These are phyloP conservation scores for Linnemannia zychae DNA, from an alignment of 192 early-diverging fungal species.

Conservation along the genomic window DNA sequence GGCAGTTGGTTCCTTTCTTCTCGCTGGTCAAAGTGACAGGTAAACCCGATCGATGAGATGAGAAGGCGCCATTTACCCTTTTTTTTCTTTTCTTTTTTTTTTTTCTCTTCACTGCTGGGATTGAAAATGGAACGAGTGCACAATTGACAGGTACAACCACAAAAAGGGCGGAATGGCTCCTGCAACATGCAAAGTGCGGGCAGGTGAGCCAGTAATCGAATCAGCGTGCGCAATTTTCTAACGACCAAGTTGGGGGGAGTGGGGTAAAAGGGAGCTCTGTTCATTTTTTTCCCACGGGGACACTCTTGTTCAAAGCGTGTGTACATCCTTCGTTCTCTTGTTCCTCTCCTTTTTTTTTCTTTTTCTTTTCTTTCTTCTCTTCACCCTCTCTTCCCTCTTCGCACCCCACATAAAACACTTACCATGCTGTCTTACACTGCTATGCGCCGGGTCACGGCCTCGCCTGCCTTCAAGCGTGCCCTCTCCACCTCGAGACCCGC, in stretches of 20 bases:
- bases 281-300: constrained; percentile 15
- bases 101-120: constrained; percentile 8
- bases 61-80: neutral
- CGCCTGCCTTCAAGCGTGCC: constrained; percentile 50
- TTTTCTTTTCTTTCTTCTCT: constrained; percentile 1
- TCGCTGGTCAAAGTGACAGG: neutral
- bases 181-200: neutral
- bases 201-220: neutral
- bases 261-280: neutral
- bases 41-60: neutral
- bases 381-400: neutral
- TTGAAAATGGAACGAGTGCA: neutral
- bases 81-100: neutral
- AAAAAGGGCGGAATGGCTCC: constrained; percentile 1
- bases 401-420: neutral
- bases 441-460: constrained; percentile 52
- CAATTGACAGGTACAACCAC: neutral
- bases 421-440: constrained; percentile 50
- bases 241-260: neutral
- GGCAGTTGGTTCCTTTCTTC: neutral
- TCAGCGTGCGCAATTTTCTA: neutral
- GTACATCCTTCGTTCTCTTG: neutral
- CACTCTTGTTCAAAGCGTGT: too few species aligned
- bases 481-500: constrained; percentile 46
- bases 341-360: constrained; percentile 6